Evolutionary conservation across 2,329 filamentous ascomycete genomes (phyloP), one percentile per base, ranked within the genome.

Genomic region (Emmonsia crescens): DNA sequence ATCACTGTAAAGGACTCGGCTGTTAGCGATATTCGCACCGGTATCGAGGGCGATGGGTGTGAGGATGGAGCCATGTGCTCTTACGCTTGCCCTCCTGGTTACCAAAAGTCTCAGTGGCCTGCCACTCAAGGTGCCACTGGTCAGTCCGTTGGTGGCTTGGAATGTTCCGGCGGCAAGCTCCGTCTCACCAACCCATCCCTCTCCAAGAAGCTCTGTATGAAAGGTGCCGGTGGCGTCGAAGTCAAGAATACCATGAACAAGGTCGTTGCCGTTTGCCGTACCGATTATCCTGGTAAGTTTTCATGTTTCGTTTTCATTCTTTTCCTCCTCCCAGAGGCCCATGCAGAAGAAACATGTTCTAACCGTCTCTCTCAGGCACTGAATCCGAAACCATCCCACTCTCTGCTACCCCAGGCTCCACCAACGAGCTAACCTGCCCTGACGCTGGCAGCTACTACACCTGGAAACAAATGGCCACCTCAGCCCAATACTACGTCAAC

Each of bases 401-500:
- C 55, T 77, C 84, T 62, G 81, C 87, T 51, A 66, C 75, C 5
- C 77, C 88, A 59, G 89, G 89, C 63, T 70, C 76, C 57, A 82
- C 77, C 31, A 78, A 84, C 64, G 76, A 80, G 42, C 78, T 99
- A 66, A 90, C 89, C 72, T 93, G 90, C 80, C 89, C 93, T 55
- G 78, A 88, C 66, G 85, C 86, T 63, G 72, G 74, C 57, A 80
- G 78, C 58, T 96, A 93, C 80, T 97, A 91, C 80, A 77, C 80
- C 64, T 96, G 90, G 89, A 68, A 89, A 70, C 83, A 83, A 68
- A 82, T 83, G 74, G 69, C 78, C 58, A 97, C 94, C 59, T 92
- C 90, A 56, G 92, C 92, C 52, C 94, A 97, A 78, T 97, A 96
- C 83, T 99, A 99, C 74, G 83, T 97, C 77, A 97, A 97, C 83